A percentile compares a stretch with the other conserved stretches of the same genome.
phyloP scores from a whole-genome alignment of 2,329 filamentous ascomycete genomes.

The Parasarocladium wereldwijsianum region DNA sequence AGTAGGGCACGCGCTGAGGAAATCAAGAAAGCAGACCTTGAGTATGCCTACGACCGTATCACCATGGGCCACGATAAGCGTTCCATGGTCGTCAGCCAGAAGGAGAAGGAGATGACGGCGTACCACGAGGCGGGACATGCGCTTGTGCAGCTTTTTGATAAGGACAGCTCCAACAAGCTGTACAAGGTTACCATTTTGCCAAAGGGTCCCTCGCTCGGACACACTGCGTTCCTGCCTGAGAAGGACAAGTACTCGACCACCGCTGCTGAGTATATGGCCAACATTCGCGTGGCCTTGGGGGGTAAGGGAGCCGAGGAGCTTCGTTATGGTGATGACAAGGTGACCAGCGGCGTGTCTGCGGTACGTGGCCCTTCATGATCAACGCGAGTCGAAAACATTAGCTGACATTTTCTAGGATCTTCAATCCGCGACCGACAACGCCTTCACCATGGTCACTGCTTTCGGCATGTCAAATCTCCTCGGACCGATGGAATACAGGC shows the following conservation, averaged over 20 bases:
- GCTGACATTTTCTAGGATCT: constrained; percentile 48
- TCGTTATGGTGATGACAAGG: constrained; percentile 78
- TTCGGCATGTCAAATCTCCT: constrained; percentile 81
- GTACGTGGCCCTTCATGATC: constrained; percentile 30
- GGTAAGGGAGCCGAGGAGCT: constrained; percentile 87
- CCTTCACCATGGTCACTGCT: constrained; percentile 76
- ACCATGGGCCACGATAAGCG: constrained; percentile 91
- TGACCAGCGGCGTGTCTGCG: constrained; percentile 73
- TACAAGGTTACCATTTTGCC: constrained; percentile 98
- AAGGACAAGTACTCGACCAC: constrained; percentile 85
- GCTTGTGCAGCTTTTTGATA: constrained; percentile 70
- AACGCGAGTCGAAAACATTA: constrained; percentile 13
- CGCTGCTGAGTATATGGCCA: constrained; percentile 69
- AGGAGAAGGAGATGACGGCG: constrained; percentile 91
- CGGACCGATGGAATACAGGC: constrained; percentile 78
- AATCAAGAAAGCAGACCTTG: constrained; percentile 68
- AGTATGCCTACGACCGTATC: constrained; percentile 97
- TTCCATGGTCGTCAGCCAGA: constrained; percentile 77
- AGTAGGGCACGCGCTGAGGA: constrained; percentile 67
- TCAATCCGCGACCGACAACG: constrained; percentile 62
- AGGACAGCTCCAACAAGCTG: constrained; percentile 56
- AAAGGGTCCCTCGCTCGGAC: constrained; percentile 69
- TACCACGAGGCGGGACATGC: constrained; percentile 96
- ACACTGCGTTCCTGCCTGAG: constrained; percentile 77
- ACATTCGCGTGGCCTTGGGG: constrained; percentile 69